Base-by-base conservation (phyloP, 352 stramenopile genomes). In the Saprolegnia parasitica region DNA sequence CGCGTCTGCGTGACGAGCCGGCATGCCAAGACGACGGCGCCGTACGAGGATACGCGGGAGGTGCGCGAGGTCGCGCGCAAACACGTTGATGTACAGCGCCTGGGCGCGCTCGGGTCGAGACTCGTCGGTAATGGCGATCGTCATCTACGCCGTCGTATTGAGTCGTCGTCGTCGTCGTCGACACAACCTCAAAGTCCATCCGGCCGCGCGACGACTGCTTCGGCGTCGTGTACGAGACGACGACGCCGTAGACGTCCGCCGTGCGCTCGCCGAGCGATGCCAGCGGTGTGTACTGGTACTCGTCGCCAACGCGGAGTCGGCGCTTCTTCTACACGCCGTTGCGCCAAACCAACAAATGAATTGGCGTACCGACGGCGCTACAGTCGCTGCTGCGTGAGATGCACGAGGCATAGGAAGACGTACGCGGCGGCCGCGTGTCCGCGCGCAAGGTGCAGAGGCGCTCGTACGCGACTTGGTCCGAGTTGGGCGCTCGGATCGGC, bases 111-210 rank as follows among this genome's bases (percentile, higher is more conserved):
- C 13, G 11, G 63, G 63, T 42, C 42, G 46, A 39, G 18, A 55
- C 61, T 70, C 63, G 29, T 70, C 63, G 32, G 62, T 70, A 5
- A 70, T n/a, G 35, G 63, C 62, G 10, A 70, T n/a, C 32, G 63
- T 70, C 63, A 70, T 70, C 63, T 70, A 49, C 42, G 10, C 16
- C 10, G 13, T n/a, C n/a, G n/a, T n/a, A n/a, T n/a, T n/a, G n/a
- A n/a, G n/a, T n/a, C n/a, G n/a, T n/a, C n/a, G 11, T n/a, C 26
- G 15, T 40, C 15, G 13, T 8, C 32, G 55, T 42, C 21, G n/a
- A 26, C 0, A 24, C n/a, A n/a, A 70, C 63, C 63, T 62, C 63
- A 46, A 40, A 70, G 46, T 70, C 63, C 5, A 21, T 10, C 4
- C 63, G 46, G 13, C 63, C 63, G 37, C 35, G 54, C 10, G 1